These are phyloP conservation scores for Scedosporium aurantiacum DNA, from an alignment of 2,329 filamentous ascomycete genomes.

Conservation along the genomic window DNA sequence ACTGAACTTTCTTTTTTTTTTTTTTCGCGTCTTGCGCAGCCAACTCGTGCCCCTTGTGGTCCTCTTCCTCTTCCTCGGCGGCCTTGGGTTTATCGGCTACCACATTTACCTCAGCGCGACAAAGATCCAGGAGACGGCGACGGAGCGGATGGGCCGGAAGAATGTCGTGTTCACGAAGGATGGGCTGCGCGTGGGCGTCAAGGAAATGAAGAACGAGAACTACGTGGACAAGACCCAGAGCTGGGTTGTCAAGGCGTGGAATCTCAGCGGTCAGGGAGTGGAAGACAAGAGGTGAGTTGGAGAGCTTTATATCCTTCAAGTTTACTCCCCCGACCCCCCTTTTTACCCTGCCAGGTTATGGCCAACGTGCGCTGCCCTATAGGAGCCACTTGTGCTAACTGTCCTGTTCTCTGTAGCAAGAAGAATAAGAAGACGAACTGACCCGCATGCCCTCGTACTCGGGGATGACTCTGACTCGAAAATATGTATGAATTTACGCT, in stretches of 20 bases:
- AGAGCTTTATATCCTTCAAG: no score
- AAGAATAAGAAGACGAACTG: no score
- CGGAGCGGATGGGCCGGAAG: slow-evolving; percentile 62
- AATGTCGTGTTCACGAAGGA: slow-evolving; percentile 68
- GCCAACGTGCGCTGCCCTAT: no score
- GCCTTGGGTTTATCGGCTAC: slow-evolving; percentile 55
- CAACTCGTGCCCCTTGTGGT: slow-evolving; percentile 57
- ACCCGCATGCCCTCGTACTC: no score
- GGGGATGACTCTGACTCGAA: no score
- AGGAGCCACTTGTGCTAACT: no score
- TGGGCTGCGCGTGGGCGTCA: slow-evolving; percentile 60
- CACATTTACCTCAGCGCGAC: slow-evolving; percentile 59
- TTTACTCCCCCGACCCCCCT: no score
- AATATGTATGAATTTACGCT: no score
- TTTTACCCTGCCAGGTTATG: no score
- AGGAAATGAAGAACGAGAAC: slow-evolving; percentile 55
- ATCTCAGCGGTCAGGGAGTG: slow-evolving; percentile 31
- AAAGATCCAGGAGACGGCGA: slow-evolving; percentile 55
- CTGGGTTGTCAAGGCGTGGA: slow-evolving; percentile 56
- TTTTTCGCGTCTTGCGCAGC: slow-evolving; percentile 21
- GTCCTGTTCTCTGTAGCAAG: no score
- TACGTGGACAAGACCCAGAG: slow-evolving; percentile 66
- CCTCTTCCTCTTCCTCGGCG: slow-evolving; percentile 45
- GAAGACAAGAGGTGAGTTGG: slow-evolving; percentile 13
- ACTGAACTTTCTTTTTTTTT: background rate